Evolutionary conservation across 805 yeast genomes (phyloP), one percentile per base, ranked within the genome.

Genomic region (Pichia ethanolica): DNA sequence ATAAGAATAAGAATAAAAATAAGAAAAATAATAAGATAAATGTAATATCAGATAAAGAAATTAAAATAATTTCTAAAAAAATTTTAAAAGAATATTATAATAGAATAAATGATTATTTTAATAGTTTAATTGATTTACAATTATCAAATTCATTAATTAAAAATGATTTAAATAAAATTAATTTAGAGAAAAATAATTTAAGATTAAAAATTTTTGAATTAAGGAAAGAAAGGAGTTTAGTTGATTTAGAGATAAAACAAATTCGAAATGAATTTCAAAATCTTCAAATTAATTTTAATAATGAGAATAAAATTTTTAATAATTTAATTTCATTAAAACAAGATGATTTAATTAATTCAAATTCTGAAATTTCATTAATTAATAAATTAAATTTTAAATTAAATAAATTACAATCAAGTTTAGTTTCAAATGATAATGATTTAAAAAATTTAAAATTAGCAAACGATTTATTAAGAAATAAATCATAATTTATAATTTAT

Each of bases 131-230:
- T 34, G 76, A 72, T 54, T 46, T 67, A 6, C 62, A 65, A 47
- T 49, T 72, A 39, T 57, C 66, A 1, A 71, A 68, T 53, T 65
- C 69, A 40, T 54, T 62, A 26, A 54, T 69, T n/a, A 45, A 58
- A 11, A 56, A 56, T 28, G 65, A 68, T 36, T 54, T 71, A 26
- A 50, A 56, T 9, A 61, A 59, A 26, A 53, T 63, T 5, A 67
- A 62, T 45, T 44, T 45, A 11, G 56, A 59, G 13, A 70, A 71
- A 50, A 59, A 61, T 35, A 57, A 59, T 3, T 47, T 64, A 12
- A 56, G 75, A 39, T 34, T 44, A 6, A 49, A 61, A 11, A 61
- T 72, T 5, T 64, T 62, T 47, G 53, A 62, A 7, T 50, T 59
- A 1, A 56, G 71, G 20, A 55, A 52, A 51, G 69, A 53, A 38